These are phyloP conservation scores for Cercospora sp. DNA, from an alignment of 2,329 filamentous ascomycete genomes.

Conservation along the genomic window DNA sequence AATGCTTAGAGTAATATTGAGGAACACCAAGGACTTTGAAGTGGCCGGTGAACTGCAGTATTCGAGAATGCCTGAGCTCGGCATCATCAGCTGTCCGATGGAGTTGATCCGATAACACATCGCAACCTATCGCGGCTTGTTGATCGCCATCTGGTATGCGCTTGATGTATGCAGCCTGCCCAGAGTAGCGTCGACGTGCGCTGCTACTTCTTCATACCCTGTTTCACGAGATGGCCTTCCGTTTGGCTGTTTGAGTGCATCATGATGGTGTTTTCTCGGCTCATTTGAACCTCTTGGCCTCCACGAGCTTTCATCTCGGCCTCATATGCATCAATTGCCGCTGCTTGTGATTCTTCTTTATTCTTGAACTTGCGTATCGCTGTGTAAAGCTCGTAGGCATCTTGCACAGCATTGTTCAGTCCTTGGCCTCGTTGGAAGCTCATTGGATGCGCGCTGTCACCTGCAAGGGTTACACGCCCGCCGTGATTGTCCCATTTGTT, in stretches of 20 bases:
- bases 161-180: background rate
- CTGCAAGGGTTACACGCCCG: conserved; percentile 38
- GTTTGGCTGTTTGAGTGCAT: conserved; percentile 4
- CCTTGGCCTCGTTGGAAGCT: conserved; percentile 47
- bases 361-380: background rate
- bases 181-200: background rate
- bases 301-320: conserved; percentile 19
- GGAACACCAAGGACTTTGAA: too few species aligned
- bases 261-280: conserved; percentile 11
- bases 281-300: conserved; percentile 17
- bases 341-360: background rate
- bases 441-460: conserved; percentile 49
- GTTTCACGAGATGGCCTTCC: conserved; percentile 3
- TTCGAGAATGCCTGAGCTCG: too few species aligned
- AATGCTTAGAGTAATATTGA: too few species aligned
- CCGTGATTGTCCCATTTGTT: conserved; percentile 29
- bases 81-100: too few species aligned
- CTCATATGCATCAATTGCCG: conserved; percentile 9
- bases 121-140: too few species aligned
- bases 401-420: conserved; percentile 46
- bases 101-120: too few species aligned
- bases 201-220: conserved; percentile 2
- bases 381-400: conserved; percentile 31
- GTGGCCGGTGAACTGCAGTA: too few species aligned
- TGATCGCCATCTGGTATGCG: too few species aligned